phyloP scores from a whole-genome alignment of 2,329 filamentous ascomycete species.

The Apiospora koreana region DNA sequence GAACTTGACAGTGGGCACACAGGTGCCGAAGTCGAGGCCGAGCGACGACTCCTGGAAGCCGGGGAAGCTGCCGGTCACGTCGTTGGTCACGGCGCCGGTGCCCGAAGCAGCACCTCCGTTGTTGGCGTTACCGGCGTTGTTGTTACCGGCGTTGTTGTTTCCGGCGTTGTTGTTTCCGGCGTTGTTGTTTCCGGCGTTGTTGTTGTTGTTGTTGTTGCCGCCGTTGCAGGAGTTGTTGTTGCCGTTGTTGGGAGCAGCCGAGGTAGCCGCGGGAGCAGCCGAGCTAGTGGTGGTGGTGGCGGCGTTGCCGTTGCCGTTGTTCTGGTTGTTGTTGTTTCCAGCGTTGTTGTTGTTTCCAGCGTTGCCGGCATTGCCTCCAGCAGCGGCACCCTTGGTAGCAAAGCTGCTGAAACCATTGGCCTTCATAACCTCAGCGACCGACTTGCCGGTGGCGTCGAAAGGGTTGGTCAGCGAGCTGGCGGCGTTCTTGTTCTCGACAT shows the following conservation, averaged over 20 bases:
- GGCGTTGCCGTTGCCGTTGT: background rate
- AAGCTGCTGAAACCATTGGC: conserved; percentile 67
- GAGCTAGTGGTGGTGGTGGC: background rate
- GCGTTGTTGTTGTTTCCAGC: background rate
- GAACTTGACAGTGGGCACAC: conserved; percentile 60
- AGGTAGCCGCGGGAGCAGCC: conserved; percentile 19
- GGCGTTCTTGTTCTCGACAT: conserved; percentile 62
- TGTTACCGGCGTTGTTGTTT: conserved; percentile 4
- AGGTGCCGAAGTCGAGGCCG: conserved; percentile 53
- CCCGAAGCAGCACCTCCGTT: conserved; percentile 20
- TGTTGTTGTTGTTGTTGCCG: too few species aligned
- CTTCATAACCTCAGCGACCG: conserved; percentile 64
- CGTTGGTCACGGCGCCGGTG: conserved; percentile 31
- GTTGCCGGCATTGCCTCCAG: background rate
- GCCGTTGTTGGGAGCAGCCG: conserved; percentile 22
- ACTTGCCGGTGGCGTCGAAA: conserved; percentile 61
- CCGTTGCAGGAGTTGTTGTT: background rate
- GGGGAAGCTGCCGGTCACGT: conserved; percentile 33
- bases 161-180: conserved; percentile 15
- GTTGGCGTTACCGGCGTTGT: conserved; percentile 19
- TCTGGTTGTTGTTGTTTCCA: background rate
- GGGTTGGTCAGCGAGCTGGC: conserved; percentile 51
- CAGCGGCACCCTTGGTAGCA: conserved; percentile 36
- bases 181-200: conserved; percentile 13
- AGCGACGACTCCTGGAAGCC: conserved; percentile 33